These are phyloP conservation scores for Holtermanniella nyarrowii DNA, from an alignment of 768 basidiomycete genomes.

Conservation along the genomic window DNA sequence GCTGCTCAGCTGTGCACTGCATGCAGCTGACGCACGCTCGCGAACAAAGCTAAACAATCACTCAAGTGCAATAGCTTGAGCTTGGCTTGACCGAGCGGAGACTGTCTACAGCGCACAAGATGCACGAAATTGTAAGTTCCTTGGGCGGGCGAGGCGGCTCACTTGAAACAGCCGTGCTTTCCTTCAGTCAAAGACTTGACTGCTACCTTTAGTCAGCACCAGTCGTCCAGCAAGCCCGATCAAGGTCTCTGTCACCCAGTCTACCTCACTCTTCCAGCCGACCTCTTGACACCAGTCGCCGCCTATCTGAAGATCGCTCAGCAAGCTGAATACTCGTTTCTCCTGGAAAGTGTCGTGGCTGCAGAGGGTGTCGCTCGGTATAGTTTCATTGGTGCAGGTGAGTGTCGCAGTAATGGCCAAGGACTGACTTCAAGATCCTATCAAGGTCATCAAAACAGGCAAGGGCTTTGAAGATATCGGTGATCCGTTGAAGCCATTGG, in stretches of 20 bases:
- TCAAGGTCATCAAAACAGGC: slow-evolving; percentile 83
- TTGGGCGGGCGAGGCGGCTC: too few relatives aligned
- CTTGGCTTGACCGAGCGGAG: too few relatives aligned
- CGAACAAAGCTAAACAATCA: too few relatives aligned
- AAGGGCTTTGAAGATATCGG: slow-evolving; percentile 70
- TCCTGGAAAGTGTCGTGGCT: slow-evolving; percentile 82
- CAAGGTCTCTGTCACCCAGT: slow-evolving; percentile 51
- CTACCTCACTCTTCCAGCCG: slow-evolving; percentile 84
- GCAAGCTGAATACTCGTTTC: slow-evolving; percentile 85
- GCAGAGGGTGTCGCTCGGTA: slow-evolving; percentile 88
- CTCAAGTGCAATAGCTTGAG: too few relatives aligned
- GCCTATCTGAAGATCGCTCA: slow-evolving; percentile 89
- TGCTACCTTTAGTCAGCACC: not conserved
- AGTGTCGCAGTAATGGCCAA: slow-evolving; percentile 2
- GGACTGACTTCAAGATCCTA: slow-evolving; percentile 58
- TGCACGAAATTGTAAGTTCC: too few relatives aligned
- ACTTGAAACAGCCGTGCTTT: not conserved
- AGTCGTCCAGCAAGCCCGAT: not conserved
- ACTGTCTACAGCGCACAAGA: too few relatives aligned
- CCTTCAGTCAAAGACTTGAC: not conserved
- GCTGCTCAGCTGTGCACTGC: too few relatives aligned
- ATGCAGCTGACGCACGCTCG: too few relatives aligned
- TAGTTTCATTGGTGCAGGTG: slow-evolving; percentile 92
- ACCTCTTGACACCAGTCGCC: slow-evolving; percentile 92
- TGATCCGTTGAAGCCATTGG: slow-evolving; percentile 74